phyloP scores from a whole-genome alignment of 345 rosid species.

The Clausena lansium region DNA sequence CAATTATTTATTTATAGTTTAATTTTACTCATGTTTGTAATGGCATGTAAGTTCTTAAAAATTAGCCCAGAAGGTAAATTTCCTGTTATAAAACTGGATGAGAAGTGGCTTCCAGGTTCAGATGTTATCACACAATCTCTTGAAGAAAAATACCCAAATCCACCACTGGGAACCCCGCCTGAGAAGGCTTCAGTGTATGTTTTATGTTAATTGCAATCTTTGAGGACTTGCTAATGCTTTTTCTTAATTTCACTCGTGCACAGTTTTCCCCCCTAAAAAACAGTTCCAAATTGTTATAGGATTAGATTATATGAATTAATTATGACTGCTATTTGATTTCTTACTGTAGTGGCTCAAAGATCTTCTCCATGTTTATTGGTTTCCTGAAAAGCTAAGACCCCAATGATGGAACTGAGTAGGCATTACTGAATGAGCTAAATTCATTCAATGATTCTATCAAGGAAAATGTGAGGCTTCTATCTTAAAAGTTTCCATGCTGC shows the following conservation, averaged over 20 bases:
- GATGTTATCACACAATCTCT: constrained; percentile 79
- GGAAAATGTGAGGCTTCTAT: constrained; percentile 50
- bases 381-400: constrained; percentile 89
- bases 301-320: not conserved
- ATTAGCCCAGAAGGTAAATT: constrained; percentile 89
- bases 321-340: constrained; percentile 10
- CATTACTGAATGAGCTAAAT: constrained; percentile 65
- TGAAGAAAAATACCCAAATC: constrained; percentile 88
- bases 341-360: constrained; percentile 68
- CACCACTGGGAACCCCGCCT: constrained; percentile 70
- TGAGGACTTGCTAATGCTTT: not conserved
- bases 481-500: constrained; percentile 5
- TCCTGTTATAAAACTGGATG: constrained; percentile 78
- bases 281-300: not conserved
- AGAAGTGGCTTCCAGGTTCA: constrained; percentile 91
- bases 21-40: not conserved
- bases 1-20: not conserved
- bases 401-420: constrained; percentile 75
- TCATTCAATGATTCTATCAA: constrained; percentile 62
- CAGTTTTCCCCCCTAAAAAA: not conserved
- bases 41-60: constrained; percentile 64
- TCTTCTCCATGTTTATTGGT: constrained; percentile 85
- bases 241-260: not conserved
- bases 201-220: not conserved
- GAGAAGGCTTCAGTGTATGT: constrained; percentile 86